Base-by-base conservation (phyloP, 495 filamentous ascomycete species). In the Echria macrotheca region DNA sequence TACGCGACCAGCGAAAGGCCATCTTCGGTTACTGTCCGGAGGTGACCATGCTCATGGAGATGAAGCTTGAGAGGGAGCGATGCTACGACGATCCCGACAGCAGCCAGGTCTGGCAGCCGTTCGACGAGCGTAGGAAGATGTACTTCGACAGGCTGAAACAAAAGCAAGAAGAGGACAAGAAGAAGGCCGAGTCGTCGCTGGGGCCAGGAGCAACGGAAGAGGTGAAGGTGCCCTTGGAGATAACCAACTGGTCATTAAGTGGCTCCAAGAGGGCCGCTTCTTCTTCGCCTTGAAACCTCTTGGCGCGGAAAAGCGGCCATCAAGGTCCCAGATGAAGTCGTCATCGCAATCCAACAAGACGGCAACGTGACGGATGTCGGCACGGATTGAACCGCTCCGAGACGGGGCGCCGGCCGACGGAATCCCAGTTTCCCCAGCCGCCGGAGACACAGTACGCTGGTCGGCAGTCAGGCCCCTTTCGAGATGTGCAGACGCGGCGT, bases 21-120 rank as follows among this genome's bases (percentile, higher is more conserved):
- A 74, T 73, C 1, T 71, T 73, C 47, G 57, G 64, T 5, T 76
- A 76, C 55, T 76, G 74, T 45, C 74, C 73, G 10, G 74, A 77
- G 52, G 58, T 77, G 2, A 67, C 60, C 43, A 58, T 76, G 62
- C 72, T 75, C 32, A 64, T 76, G 68, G 58, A 64, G 7, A 76
- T 76, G 72, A 74, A 68, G 53, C 54, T 77, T 3, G 71, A 72
- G 56, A 55, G 62, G 19, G 70, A 74, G 54, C 60, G 69, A 18
- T 75, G 72, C 48, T 39, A 36, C 1, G 67, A 65, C 38, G 53
- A 59, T 9, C 24, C 14, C 1, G 23, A 28, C 11, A 31, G 26
- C 28, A 24, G 18, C 38, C 38, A 17, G 1, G 17, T 21, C 1
- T 24, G 5, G 5, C 5, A 5, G 38, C 5, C 2, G 7, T 17